Evolutionary conservation across 2,329 filamentous ascomycete genomes (phyloP), one percentile per base, ranked within the genome.

Genomic region (Cladophialophora immunda): DNA sequence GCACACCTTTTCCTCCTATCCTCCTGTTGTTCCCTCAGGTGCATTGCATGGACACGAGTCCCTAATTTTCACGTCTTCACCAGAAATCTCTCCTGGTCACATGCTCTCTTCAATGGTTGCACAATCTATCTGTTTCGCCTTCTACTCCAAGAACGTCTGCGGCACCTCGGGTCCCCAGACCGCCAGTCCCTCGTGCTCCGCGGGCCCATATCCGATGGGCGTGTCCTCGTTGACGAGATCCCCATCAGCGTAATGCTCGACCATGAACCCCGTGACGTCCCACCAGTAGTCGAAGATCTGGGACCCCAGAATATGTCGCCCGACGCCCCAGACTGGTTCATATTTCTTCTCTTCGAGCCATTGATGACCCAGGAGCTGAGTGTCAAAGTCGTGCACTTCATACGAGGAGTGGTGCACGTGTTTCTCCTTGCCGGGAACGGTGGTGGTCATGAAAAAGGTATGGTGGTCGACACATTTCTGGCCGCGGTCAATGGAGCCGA

Each of bases 331-430:
- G 68, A 89, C 89, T 71, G 83, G 85, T 72, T 83, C 83, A 74
- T 90, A 90, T 1, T 85, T 86, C 75, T 88, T 86, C 70, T 86
- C 79, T 1, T 81, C 81, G 69, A 92, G 78, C 88, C 89, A 92
- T 73, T 90, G 85, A 77, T 92, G 90, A 0, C 90, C 90, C 8
- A 92, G 80, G 38, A 87, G 81, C 79, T 92, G 90, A 6, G 87
- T 86, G 74, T 92, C 90, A 72, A 90, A 91, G 76, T 92, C 89
- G 72, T 90, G 86, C 3, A 90, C 89, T 77, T 92, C 90, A 70
- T 89, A 92, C 2, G 83, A 86, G 22, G 85, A 86, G 78, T 92
- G 90, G 75, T 92, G 90, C 1, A 92, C 85, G 74, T 89, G 87
- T n/a, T 71, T 71, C 52, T 70, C 70, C 29, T 68, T 63, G 8